Conservation (phyloP, 2,329 filamentous ascomycete species). For the Hypocreales sp. region DNA sequence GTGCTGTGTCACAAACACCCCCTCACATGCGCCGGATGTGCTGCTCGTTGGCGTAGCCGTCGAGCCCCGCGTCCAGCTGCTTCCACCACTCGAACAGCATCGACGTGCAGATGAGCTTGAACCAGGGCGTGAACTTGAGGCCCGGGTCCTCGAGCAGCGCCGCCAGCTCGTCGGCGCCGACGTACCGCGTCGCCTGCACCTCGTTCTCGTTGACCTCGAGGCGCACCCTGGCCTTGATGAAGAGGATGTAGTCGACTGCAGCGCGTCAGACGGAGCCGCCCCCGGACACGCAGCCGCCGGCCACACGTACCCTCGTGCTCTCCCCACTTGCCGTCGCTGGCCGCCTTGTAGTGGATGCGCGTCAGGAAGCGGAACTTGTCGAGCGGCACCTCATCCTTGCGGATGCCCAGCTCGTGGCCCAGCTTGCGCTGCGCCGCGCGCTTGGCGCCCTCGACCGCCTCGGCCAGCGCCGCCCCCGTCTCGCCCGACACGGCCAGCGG, state of each 20-base stretch:
- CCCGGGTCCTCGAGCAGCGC: slow-evolving; percentile 66
- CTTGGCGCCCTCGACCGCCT: slow-evolving; percentile 75
- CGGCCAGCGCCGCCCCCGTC: slow-evolving; percentile 68
- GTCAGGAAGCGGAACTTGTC: slow-evolving; percentile 91
- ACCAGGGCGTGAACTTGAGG: slow-evolving; percentile 92
- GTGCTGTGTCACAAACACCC: too few relatives aligned
- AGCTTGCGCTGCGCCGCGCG: slow-evolving; percentile 86
- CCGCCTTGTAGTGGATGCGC: slow-evolving; percentile 94
- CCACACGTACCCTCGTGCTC: slow-evolving; percentile 79
- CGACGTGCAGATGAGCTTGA: slow-evolving; percentile 95
- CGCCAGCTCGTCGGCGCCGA: slow-evolving; percentile 69
- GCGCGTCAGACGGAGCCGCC: not conserved
- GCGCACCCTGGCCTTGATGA: slow-evolving; percentile 89
- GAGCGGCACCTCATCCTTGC: slow-evolving; percentile 71
- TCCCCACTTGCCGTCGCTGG: slow-evolving; percentile 95
- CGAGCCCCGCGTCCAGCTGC: slow-evolving; percentile 63
- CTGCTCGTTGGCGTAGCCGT: slow-evolving; percentile 74
- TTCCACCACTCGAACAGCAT: slow-evolving; percentile 98
- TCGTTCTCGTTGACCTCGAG: slow-evolving; percentile 75
- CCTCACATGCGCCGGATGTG: slow-evolving; percentile 87
- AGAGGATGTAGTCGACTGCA: slow-evolving; percentile 92
- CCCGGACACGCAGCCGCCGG: too few relatives aligned
- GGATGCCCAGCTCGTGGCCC: slow-evolving; percentile 88
- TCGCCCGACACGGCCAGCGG: slow-evolving; percentile 83
- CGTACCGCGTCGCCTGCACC: slow-evolving; percentile 71